Evolutionary conservation across 1,284 basidiomycete species (phyloP).

Genomic region (Trichosporon sp.): DNA sequence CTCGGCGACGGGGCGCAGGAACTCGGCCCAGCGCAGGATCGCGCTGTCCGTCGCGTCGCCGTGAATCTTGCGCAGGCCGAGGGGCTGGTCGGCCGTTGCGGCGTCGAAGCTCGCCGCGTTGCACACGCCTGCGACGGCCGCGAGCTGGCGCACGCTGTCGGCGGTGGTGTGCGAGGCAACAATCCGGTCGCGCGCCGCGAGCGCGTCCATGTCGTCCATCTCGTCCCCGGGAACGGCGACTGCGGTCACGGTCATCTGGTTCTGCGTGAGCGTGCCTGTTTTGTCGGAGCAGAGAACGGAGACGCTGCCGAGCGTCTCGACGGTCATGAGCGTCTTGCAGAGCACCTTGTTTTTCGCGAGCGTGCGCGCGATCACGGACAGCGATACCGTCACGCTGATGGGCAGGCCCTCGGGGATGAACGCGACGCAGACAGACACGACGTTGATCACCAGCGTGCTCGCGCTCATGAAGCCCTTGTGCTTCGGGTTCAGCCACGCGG

Average conservation of each 20-base stretch:
- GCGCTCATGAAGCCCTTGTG: constrained; percentile 59
- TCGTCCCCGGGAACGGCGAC: constrained; percentile 52
- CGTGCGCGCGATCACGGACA: constrained; percentile 53
- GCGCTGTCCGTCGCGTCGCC: constrained; percentile 64
- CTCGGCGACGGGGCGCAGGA: constrained; percentile 44
- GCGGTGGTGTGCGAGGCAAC: constrained; percentile 20
- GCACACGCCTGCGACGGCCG: constrained; percentile 57
- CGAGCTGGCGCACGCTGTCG: constrained; percentile 43
- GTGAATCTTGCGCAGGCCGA: constrained; percentile 54
- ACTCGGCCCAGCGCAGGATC: constrained; percentile 59
- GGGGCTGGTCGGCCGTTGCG: constrained; percentile 46
- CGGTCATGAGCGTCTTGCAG: constrained; percentile 59
- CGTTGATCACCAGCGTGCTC: constrained; percentile 57
- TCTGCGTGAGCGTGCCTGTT: constrained; percentile 56
- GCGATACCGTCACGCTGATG: constrained; percentile 51
- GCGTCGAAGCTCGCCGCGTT: constrained; percentile 60
- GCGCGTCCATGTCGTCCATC: constrained; percentile 34
- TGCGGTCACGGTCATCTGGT: constrained; percentile 52
- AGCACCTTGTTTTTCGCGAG: constrained; percentile 59
- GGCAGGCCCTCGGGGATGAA: constrained; percentile 60
- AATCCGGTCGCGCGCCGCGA: constrained; percentile 37
- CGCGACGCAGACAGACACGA: constrained; percentile 62
- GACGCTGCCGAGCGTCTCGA: constrained; percentile 60
- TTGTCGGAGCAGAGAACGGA: constrained; percentile 60
- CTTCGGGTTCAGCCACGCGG: constrained; percentile 52